Conservation (phyloP, 495 filamentous ascomycete species). For the Apiosordaria backusii region DNA sequence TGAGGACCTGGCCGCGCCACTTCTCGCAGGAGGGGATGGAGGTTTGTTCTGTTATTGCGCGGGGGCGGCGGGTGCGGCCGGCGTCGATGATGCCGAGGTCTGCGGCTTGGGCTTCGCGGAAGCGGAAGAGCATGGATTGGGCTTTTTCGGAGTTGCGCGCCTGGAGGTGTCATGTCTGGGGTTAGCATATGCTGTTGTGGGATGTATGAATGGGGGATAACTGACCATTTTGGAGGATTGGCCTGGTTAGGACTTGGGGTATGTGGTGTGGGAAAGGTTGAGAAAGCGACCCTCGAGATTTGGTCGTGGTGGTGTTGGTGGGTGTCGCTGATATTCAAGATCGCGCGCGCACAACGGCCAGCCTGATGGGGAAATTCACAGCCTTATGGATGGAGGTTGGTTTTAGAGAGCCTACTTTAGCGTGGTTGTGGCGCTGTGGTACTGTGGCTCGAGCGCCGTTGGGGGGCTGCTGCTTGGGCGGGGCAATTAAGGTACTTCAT, state of each 20-base stretch:
- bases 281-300: not conserved
- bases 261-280: not conserved
- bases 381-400: constrained; percentile 13
- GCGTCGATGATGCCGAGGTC: constrained; percentile 94
- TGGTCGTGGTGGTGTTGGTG: not conserved
- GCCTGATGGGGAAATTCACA: constrained; percentile 19
- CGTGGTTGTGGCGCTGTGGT: constrained; percentile 1
- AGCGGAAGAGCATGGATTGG: constrained; percentile 99
- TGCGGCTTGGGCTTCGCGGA: constrained; percentile 94
- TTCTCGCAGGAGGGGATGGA: constrained; percentile 88
- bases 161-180: constrained; percentile 34
- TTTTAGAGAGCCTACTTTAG: not conserved
- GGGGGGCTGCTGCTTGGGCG: not conserved
- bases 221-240: constrained; percentile 12
- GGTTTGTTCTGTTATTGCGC: constrained; percentile 78
- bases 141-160: constrained; percentile 91
- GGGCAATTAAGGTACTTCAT: no score
- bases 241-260: not conserved
- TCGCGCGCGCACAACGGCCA: not conserved
- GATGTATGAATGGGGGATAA: not conserved
- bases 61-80: constrained; percentile 84
- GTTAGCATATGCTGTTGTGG: constrained; percentile 10
- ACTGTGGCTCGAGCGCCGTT: constrained; percentile 8
- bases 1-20: constrained; percentile 96
- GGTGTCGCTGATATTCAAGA: not conserved